phyloP scores from a whole-genome alignment of 352 stramenopile species.

The Phytophthora kernoviae region DNA sequence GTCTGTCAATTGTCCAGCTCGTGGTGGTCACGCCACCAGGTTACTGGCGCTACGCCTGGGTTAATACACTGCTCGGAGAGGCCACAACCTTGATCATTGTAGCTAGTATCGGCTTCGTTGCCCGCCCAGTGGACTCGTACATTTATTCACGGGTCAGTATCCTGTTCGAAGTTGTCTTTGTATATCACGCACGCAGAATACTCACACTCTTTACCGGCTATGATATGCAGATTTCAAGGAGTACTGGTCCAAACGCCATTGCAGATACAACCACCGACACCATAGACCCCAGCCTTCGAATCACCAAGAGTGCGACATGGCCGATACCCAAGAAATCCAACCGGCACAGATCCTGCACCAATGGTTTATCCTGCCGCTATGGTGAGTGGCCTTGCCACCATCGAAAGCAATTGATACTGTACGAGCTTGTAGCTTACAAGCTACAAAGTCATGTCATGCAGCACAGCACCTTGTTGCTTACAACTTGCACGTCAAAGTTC shows the following conservation, averaged over 20 bases:
- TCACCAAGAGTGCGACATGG: neutral
- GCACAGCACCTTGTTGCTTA: too few species aligned
- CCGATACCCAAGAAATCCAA: neutral
- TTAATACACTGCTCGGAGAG: slow-evolving; percentile 57
- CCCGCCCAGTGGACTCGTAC: slow-evolving; percentile 57
- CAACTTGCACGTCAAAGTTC: too few species aligned
- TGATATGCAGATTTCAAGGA: slow-evolving; percentile 1
- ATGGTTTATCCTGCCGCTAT: too few species aligned
- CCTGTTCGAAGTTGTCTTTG: neutral
- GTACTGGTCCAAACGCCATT: neutral
- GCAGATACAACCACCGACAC: neutral
- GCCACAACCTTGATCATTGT: slow-evolving; percentile 52
- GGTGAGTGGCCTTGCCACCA: too few species aligned
- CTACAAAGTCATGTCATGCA: too few species aligned
- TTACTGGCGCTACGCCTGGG: slow-evolving; percentile 67
- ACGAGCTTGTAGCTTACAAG: too few species aligned
- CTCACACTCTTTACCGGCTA: too few species aligned
- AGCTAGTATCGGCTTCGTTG: slow-evolving; percentile 40
- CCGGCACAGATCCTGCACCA: neutral
- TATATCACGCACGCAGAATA: neutral
- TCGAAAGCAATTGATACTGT: too few species aligned
- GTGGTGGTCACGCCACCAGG: slow-evolving; percentile 58
- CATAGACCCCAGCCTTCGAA: slow-evolving; percentile 10
- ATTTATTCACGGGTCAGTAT: slow-evolving; percentile 46
- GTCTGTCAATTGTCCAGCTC: slow-evolving; percentile 31